phyloP scores from a whole-genome alignment of 495 filamentous ascomycete species.

The Parachaetomium inaequale region DNA sequence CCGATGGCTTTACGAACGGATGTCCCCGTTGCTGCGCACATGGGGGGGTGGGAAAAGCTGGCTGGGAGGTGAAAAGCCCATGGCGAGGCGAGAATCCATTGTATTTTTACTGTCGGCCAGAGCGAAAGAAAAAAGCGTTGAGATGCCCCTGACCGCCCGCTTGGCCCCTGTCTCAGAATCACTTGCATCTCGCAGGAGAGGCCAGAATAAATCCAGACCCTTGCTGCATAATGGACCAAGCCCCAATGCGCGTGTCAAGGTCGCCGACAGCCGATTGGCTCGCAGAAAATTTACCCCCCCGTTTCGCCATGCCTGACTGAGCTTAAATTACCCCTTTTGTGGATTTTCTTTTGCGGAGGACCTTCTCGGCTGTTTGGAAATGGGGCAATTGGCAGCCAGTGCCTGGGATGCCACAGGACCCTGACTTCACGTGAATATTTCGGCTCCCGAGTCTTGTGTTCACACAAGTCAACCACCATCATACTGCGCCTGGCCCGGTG shows the following conservation, averaged over 20 bases:
- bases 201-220: not conserved
- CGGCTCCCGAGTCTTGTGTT: not conserved
- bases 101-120: not conserved
- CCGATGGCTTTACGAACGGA: not conserved
- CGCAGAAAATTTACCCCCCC: not conserved
- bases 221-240: not conserved
- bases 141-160: not conserved
- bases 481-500: too few species aligned
- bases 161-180: not conserved
- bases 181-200: not conserved
- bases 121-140: not conserved
- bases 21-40: not conserved
- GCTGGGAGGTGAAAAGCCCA: not conserved
- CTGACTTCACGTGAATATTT: not conserved
- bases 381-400: not conserved
- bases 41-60: not conserved
- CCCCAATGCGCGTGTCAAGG: not conserved
- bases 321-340: conserved; percentile 3
- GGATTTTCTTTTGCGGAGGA: not conserved
- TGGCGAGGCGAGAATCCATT: not conserved
- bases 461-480: not conserved
- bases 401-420: not conserved
- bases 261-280: not conserved
- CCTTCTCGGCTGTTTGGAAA: not conserved
- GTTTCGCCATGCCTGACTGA: conserved; percentile 3